Conservation (phyloP, 192 early-diverging fungal genomes). For the Gonapodya prolifera region DNA sequence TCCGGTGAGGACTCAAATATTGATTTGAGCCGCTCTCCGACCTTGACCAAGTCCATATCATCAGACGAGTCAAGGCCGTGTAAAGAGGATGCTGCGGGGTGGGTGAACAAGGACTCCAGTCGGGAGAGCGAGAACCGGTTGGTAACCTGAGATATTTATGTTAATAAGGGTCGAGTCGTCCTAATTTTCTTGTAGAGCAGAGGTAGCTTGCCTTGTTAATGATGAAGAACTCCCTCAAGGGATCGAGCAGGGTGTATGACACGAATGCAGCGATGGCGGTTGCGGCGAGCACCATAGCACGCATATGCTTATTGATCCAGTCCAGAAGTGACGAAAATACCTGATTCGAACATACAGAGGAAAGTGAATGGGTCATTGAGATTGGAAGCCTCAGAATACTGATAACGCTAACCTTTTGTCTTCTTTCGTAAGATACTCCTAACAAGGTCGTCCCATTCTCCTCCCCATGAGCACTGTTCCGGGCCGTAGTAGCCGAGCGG, state of each 20-base stretch:
- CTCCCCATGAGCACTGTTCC: not conserved
- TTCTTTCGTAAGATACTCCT: not conserved
- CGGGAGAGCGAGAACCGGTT: not conserved
- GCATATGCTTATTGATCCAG: not conserved
- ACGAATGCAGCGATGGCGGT: not conserved
- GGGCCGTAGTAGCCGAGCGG: not conserved
- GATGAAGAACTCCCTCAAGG: slow-evolving; percentile 2
- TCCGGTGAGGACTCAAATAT: not conserved
- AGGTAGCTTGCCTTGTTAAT: not conserved
- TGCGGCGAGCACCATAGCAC: not conserved
- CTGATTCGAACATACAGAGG: not conserved
- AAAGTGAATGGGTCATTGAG: not conserved
- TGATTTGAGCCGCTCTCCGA: not conserved
- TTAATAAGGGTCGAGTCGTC: not conserved
- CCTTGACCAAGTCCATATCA: not conserved
- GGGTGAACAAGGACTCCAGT: not conserved
- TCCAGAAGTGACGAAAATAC: not conserved
- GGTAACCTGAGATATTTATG: not conserved
- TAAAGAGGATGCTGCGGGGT: not conserved
- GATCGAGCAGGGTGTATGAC: not conserved
- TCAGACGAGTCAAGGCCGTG: not conserved
- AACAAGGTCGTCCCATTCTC: not conserved
- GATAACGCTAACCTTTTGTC: not conserved
- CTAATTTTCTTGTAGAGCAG: not conserved
- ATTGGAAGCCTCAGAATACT: not conserved